Conservation (phyloP, 495 filamentous ascomycete species). For the Baudoinia panamericana region DNA sequence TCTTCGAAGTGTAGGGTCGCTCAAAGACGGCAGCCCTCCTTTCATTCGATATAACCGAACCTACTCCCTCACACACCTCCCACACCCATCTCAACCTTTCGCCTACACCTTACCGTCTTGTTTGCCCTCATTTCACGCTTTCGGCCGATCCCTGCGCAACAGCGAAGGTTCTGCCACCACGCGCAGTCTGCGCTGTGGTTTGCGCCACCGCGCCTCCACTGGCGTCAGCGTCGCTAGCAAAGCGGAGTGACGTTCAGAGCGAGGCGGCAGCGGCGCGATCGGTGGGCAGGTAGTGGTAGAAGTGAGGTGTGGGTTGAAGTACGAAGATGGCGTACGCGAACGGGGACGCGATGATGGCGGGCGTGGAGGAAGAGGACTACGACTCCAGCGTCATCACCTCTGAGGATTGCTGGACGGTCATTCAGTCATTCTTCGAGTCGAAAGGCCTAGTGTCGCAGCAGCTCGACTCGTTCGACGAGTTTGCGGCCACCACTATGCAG, state of each 20-base stretch:
- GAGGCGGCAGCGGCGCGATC: not conserved
- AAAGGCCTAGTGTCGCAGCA: conserved; percentile 97
- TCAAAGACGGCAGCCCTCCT: too few species aligned
- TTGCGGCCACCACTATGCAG: conserved; percentile 81
- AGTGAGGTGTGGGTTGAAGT: not conserved
- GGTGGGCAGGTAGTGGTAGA: not conserved
- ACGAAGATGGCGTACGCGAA: conserved; percentile 18
- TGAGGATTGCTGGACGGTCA: conserved; percentile 96
- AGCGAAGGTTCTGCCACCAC: too few species aligned
- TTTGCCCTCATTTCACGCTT: too few species aligned
- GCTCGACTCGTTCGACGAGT: conserved; percentile 96
- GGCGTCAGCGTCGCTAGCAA: not conserved
- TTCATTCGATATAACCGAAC: too few species aligned
- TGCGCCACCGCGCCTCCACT: not conserved
- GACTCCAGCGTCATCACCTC: conserved; percentile 62
- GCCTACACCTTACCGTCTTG: too few species aligned
- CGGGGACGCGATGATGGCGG: conserved; percentile 12
- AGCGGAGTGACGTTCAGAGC: not conserved
- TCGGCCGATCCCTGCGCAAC: too few species aligned
- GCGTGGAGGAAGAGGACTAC: conserved; percentile 26
- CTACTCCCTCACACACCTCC: too few species aligned
- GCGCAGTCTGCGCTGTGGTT: not conserved
- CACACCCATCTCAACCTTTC: too few species aligned
- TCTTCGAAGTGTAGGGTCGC: too few species aligned
- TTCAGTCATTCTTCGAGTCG: conserved; percentile 85